A percentile compares a stretch with the other conserved stretches of the same genome.
phyloP scores from a whole-genome alignment of 306 rosid species.

The Alnus rubra region DNA sequence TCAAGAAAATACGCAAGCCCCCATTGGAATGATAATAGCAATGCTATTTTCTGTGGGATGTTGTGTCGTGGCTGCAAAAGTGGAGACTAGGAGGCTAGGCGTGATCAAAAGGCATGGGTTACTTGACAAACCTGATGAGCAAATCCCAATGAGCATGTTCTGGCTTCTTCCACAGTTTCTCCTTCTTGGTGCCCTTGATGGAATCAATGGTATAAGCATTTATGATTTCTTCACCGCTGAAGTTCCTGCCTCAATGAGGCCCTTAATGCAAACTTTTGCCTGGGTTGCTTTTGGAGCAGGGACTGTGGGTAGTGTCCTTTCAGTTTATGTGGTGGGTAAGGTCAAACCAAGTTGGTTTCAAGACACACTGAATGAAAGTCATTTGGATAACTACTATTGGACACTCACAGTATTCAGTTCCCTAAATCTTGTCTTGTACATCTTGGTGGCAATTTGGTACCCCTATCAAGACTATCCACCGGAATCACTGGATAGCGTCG shows the following conservation, averaged over 20 bases:
- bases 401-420: constrained; percentile 21
- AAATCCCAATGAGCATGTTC: constrained; percentile 37
- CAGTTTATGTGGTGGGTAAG: constrained; percentile 17
- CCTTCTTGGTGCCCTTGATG: constrained; percentile 30
- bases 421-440: constrained; percentile 18
- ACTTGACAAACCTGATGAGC: constrained; percentile 15
- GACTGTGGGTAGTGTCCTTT: constrained; percentile 26
- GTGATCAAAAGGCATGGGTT: constrained; percentile 29
- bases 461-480: not conserved
- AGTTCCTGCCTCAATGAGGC: not conserved
- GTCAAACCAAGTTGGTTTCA: constrained; percentile 38
- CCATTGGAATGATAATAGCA: constrained; percentile 11
- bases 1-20: not conserved
- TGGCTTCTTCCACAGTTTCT: constrained; percentile 44
- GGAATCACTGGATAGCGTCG: too few species aligned
- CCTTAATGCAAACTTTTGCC: not conserved
- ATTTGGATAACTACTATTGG: constrained; percentile 41
- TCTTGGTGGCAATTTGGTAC: constrained; percentile 19
- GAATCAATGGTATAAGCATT: constrained; percentile 11
- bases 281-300: constrained; percentile 30
- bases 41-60: constrained; percentile 30
- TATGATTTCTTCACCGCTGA: not conserved
- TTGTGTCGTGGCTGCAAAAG: constrained; percentile 36
- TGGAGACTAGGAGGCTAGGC: constrained; percentile 30
- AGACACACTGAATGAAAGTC: constrained; percentile 37